Evolutionary conservation across 257 asterid genomes (phyloP), one percentile per base, ranked within the genome.

Genomic region (Plectranthus barbatus): DNA sequence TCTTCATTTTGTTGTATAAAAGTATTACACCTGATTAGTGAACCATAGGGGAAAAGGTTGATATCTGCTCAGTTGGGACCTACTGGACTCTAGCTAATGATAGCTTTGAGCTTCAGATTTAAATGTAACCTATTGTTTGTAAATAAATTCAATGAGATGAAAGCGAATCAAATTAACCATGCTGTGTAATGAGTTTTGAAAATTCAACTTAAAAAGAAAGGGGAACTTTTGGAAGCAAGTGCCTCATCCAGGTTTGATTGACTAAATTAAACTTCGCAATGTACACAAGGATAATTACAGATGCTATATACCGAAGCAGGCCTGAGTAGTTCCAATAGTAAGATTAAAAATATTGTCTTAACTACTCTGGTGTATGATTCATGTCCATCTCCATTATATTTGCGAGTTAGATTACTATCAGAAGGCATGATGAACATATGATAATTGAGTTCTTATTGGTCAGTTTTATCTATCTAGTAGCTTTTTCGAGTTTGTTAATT

Each of bases 81-180:
- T 50, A 56, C 51, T 65, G 62, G 50, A 54, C n/a, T 41, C 37
- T 63, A 33, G 37, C 50, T 23, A 45, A 48, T 47, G 70, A 45
- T 40, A 49, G 23, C 46, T 51, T 31, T 60, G 54, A 60, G 14
- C 19, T 60, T 50, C 55, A 63, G 56, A 37, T 71, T 50, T 47
- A n/a, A 44, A 15, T 64, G 41, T 13, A 47, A 20, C 31, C 14
- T 11, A 6, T 26, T 53, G 9, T 7, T 8, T 53, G 29, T 29
- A 19, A 54, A 34, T 66, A 18, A 5, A 20, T 49, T 47, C 9
- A 21, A 9, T 49, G 29, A 18, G 37, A 26, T 34, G 41, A 24
- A 39, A 45, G 36, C 13, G 14, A n/a, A 62, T 12, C 36, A 17
- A 42, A 29, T 42, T 68, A 55, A 57, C 12, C 33, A 46, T 34